Evolutionary conservation across 306 rosid genomes (phyloP).

Genomic region (Cucurbita pepo): DNA sequence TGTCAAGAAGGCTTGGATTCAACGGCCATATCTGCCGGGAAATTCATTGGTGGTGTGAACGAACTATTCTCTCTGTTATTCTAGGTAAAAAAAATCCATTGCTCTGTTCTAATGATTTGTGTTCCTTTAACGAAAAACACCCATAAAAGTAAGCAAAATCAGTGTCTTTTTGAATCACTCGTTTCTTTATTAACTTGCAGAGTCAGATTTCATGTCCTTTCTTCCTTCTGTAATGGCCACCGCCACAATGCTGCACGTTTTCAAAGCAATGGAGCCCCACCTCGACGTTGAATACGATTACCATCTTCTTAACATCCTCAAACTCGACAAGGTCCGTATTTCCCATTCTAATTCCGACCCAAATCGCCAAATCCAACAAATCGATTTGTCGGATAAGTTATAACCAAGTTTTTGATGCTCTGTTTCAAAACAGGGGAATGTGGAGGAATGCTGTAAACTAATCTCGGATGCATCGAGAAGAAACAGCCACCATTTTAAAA

Average conservation of each 20-base stretch:
- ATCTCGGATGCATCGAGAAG: conserved; percentile 19
- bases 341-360: background rate
- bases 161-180: background rate
- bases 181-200: conserved; percentile 18
- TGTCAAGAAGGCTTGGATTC: conserved; percentile 51
- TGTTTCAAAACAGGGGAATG: conserved; percentile 31
- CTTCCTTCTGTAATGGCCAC: conserved; percentile 65
- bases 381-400: background rate
- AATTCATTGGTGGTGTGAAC: conserved; percentile 42
- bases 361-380: background rate
- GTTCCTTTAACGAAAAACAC: background rate
- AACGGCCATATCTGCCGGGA: conserved; percentile 48
- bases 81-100: conserved; percentile 23
- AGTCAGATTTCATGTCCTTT: conserved; percentile 43
- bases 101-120: background rate
- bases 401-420: background rate
- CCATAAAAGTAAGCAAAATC: background rate
- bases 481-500: conserved; percentile 19
- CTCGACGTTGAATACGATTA: conserved; percentile 32
- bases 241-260: conserved; percentile 68
- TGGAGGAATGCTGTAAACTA: conserved; percentile 48
- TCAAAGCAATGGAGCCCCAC: conserved; percentile 47
- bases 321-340: conserved; percentile 46
- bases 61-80: conserved; percentile 33
- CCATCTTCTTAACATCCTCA: conserved; percentile 45